Evolutionary conservation across 2,329 filamentous ascomycete genomes (phyloP), one percentile per base, ranked within the genome.

Genomic region (Trichoderma sp.): DNA sequence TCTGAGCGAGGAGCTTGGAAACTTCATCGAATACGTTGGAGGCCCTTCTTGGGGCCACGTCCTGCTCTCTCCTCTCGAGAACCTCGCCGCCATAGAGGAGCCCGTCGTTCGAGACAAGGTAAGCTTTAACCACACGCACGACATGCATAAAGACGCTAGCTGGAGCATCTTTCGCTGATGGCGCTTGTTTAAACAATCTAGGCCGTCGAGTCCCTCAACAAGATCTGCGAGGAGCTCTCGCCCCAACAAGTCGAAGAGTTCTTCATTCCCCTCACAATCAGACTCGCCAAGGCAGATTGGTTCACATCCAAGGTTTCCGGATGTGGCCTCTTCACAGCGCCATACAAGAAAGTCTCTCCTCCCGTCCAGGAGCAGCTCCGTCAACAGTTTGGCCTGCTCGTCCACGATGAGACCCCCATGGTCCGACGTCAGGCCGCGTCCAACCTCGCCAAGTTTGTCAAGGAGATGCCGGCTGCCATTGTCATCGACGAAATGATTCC

Each of bases 401-500:
- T 99, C 72, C 94, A 97, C 82, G 96, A 99, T 83, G 96, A 99
- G 81, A 99, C 96, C 52, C 96, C 96, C 57, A 99, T 99, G 96
- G 96, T 99, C 73, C 91, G 96, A 82, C 92, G 96, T 84, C 94
- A 97, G 82, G 92, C 96, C 60, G 96, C 96, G 71, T 98, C 94
- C 81, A 96, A 98, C 83, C 87, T 99, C 76, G 92, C 95, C 76
- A 97, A 97, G 80, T 99, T 99, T 78, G 92, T 98, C 77, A 97
- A 97, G 85, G 93, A 96, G 82, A 97, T 98, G 93, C 90, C 93
- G 56, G 89, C 94, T 58, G 87, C 91, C 69, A 90, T 97, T 75
- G 93, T 98, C 75, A 93, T 99, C 76, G 93, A 97, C 69, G 96
- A 99, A 84, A 98, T 99, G 93, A 97, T 99, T 84, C 93, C 95